Evolutionary conservation across 2,329 filamentous ascomycete genomes (phyloP), one percentile per base, ranked within the genome.

Genomic region (Bipolaris bicolor): DNA sequence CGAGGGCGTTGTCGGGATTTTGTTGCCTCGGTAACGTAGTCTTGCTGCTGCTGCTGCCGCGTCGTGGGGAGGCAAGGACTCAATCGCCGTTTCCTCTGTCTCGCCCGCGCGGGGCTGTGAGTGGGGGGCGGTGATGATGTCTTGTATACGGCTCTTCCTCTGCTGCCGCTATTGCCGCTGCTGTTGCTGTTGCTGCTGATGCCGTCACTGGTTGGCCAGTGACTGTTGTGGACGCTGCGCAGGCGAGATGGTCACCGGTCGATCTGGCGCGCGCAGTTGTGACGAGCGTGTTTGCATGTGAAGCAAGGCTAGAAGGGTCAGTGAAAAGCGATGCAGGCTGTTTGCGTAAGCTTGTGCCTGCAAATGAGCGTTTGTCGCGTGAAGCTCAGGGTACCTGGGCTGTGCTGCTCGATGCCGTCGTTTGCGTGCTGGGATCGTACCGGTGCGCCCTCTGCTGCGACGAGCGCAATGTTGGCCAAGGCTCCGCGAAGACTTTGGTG

Each of bases 61-160:
- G 49, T 22, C 16, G 58, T 51, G 11, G 56, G 49, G 15, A 58
- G 63, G 18, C 49, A 57, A 26, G 50, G 41, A 9, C 60, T 52
- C 11, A 46, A 55, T 37, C 11, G 18, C 49, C 41, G 40, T 54
- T 52, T 39, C 40, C 54, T 2, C 45, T 48, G 26, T 47, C 33
- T 15, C 45, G 40, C 11, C 39, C 29, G 22, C 44, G 49, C 13
- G 20, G 33, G 34, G 13, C 5, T n/a, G 33, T 39, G 11, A 11
- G 46, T 31, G 33, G 34, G 33, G 40, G 13, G 13, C 6, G 16
- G 29, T 13, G 29, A 31, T 31, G 29, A 11, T 16, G 34, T 39
- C 15, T 37, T 31, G 18, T 29, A 20, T 7, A n/a, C 7, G 6
- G 18, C 10, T 7, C 34, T 16, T 20, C 29, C 29, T 31, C 10